These are phyloP conservation scores for Apiotrichum montevideense DNA, from an alignment of 1,284 basidiomycete genomes.

Conservation along the genomic window DNA sequence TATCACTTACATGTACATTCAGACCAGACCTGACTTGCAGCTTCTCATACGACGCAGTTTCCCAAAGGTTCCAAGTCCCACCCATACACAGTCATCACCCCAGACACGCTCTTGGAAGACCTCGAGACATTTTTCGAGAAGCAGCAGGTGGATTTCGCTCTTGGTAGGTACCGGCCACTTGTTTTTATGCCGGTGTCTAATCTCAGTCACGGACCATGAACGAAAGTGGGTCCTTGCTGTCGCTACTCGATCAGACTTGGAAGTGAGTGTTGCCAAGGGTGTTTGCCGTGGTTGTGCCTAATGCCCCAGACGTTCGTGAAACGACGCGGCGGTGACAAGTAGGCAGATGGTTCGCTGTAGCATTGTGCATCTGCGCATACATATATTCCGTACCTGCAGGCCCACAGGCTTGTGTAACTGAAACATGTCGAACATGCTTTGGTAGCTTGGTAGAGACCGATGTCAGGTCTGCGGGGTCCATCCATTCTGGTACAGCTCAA, in stretches of 20 bases:
- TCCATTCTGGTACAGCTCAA: no score
- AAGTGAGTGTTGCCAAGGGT: constrained; percentile 48
- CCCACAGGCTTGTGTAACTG: no score
- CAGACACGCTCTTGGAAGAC: constrained; percentile 65
- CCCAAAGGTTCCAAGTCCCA: constrained; percentile 55
- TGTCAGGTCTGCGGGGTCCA: no score
- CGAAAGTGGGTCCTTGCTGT: constrained; percentile 81
- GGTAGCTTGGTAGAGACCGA: no score
- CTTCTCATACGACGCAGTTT: constrained; percentile 69
- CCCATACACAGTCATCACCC: constrained; percentile 70
- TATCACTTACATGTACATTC: constrained; percentile 21
- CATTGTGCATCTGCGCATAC: background rate
- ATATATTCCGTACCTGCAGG: background rate
- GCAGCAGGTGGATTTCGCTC: constrained; percentile 61
- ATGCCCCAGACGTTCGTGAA: constrained; percentile 32
- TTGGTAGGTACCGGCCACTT: constrained; percentile 52
- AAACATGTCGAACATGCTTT: no score
- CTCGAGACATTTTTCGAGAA: constrained; percentile 65
- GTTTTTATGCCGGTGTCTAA: no score
- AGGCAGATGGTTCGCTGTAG: no score
- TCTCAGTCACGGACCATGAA: constrained; percentile 66
- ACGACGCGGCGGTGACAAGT: constrained; percentile 19
- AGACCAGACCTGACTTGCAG: constrained; percentile 37
- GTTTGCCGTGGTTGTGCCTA: background rate
- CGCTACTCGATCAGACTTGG: constrained; percentile 70